Evolutionary conservation across 192 early-diverging fungal genomes (phyloP).

Genomic region (Coemansia sp.): DNA sequence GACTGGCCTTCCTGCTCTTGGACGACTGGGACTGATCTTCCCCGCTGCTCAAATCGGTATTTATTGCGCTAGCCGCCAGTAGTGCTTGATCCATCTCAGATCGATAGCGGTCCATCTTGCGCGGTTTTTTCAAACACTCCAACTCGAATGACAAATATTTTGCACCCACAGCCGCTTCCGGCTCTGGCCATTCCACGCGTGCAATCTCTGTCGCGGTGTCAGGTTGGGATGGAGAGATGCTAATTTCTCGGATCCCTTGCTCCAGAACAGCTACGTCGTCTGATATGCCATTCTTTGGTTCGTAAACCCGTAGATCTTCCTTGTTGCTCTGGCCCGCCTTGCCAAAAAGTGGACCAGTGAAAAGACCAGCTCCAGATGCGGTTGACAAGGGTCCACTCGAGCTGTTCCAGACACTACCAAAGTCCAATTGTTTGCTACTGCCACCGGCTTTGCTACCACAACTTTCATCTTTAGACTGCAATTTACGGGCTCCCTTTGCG

Average conservation of each 20-base stretch:
- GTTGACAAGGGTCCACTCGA: not conserved
- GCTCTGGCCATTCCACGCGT: conserved; percentile 33
- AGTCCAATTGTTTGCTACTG: conserved; percentile 16
- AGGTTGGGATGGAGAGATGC: not conserved
- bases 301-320: not conserved
- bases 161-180: conserved; percentile 8
- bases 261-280: not conserved
- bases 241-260: not conserved
- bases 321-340: not conserved
- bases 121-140: conserved; percentile 16
- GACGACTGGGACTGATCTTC: not conserved
- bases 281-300: not conserved
- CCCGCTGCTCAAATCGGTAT: not conserved
- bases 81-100: conserved; percentile 33
- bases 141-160: conserved; percentile 42
- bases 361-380: conserved; percentile 3
- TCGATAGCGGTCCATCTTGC: conserved; percentile 18
- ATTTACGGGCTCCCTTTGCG: conserved; percentile 15
- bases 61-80: conserved; percentile 7
- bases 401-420: conserved; percentile 50
- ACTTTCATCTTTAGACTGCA: not conserved
- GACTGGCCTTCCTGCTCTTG: not conserved
- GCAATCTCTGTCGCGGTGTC: not conserved
- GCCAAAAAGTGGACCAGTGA: conserved; percentile 33
- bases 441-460: not conserved